Base-by-base conservation (phyloP, 78 protist species). In the Planoprotostelium fungivorum region DNA sequence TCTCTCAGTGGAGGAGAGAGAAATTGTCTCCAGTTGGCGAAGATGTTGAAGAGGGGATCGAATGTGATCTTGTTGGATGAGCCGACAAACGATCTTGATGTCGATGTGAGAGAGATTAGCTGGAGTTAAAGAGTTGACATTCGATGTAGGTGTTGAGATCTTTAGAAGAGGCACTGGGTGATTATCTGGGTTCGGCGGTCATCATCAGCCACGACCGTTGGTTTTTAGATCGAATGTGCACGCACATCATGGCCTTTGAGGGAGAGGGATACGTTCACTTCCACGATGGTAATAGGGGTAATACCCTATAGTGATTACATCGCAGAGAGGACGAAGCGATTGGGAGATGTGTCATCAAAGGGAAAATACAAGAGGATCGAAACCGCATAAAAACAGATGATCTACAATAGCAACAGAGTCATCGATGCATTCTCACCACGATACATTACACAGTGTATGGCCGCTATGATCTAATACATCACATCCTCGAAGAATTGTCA, bases 61-160 rank as follows among this genome's bases (percentile, higher is more conserved):
- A 95, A 95, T 38, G 83, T 95, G 10, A 73, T 95, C 29, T 86
- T 95, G 83, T 90, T 95, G 37, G 97, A 95, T 88, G 97, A 95
- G 88, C 97, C 97, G 83, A 91, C 95, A 0, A 95, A 95, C 88
- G 97, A 95, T 87, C 89, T 95, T n/a, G 97, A 95, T 73, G 97
- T 95, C 25, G 97, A 95, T 34, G 93, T 85, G 86, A 51, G 73
- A 25, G 73, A n/a, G n/a, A n/a, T n/a, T n/a, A n/a, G 5, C 73
- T 5, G 16, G 31, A 51, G 5, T 51, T 51, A 5, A 51, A 51
- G 5, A 5, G 73, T 51, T 16, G 73, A 51, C 73, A 16, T 85
- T 89, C 1, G 73, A 25, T 51, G 16, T 16, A 51, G 73, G 73
- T 92, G 36, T 87, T 95, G 73, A 36, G 95, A 63, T 88, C 88